Percentiles rank a stretch among this genome's conserved stretches.
Evolutionary conservation across 2,329 filamentous ascomycete species (phyloP).

Genomic region (Aureobasidium subglaciale): DNA sequence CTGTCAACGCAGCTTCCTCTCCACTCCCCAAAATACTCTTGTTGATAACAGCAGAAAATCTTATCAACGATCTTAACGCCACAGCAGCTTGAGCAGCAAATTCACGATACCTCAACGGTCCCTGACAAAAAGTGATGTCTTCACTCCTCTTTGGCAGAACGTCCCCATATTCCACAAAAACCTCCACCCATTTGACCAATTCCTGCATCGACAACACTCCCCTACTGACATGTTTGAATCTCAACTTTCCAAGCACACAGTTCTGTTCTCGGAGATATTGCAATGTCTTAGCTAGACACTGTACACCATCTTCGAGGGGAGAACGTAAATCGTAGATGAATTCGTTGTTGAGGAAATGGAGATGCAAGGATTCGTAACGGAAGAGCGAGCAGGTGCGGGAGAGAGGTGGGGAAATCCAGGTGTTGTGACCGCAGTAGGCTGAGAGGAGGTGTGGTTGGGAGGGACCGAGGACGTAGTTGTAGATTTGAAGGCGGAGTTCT

Average conservation of each 20-base stretch:
- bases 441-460: neutral
- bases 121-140: neutral
- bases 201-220: neutral
- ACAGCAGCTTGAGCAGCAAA: neutral
- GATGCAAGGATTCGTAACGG: neutral
- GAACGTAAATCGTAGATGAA: constrained; percentile 3
- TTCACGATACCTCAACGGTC: neutral
- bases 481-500: constrained; percentile 7
- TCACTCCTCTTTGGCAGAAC: neutral
- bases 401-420: neutral
- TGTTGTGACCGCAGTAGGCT: neutral
- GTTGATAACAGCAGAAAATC: neutral
- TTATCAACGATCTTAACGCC: neutral
- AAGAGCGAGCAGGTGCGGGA: neutral
- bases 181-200: neutral
- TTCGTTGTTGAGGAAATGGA: neutral
- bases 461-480: neutral
- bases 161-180: neutral
- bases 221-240: neutral
- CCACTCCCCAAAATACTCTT: neutral
- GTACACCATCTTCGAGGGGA: neutral
- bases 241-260: neutral
- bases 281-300: neutral
- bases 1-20: neutral
- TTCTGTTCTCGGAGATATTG: neutral